Evolutionary conservation across 73 alveolate species (phyloP).

Genomic region (Paraurostyla sp.): DNA sequence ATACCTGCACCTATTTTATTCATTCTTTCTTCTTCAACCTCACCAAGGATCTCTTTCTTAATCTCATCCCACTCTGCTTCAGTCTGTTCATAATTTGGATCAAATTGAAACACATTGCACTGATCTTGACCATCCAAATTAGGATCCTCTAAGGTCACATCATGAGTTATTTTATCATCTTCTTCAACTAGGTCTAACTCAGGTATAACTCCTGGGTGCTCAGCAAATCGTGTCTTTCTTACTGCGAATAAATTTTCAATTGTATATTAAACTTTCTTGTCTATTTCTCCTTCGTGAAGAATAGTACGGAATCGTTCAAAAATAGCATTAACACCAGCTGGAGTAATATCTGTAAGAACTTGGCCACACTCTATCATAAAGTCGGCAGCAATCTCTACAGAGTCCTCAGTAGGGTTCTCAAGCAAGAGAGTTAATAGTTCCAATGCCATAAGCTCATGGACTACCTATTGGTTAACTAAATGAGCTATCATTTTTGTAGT

Average conservation of each 20-base stretch:
- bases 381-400: slow-evolving; percentile 95
- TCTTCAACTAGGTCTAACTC: slow-evolving; percentile 99
- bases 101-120: slow-evolving; percentile 96
- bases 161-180: slow-evolving; percentile 98
- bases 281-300: slow-evolving; percentile 88
- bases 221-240: slow-evolving; percentile 93
- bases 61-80: slow-evolving; percentile 96
- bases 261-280: slow-evolving; percentile 96
- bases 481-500: slow-evolving; percentile 99
- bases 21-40: slow-evolving; percentile 85
- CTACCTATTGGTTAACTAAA: slow-evolving; percentile 97
- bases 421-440: slow-evolving; percentile 94
- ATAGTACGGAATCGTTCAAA: slow-evolving; percentile 96
- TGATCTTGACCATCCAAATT: slow-evolving; percentile 92
- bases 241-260: slow-evolving; percentile 97
- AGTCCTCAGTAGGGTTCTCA: slow-evolving; percentile 96
- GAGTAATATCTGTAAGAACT: slow-evolving; percentile 95
- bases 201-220: slow-evolving; percentile 93
- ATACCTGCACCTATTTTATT: slow-evolving; percentile 72
- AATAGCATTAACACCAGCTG: slow-evolving; percentile 93
- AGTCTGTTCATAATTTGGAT: slow-evolving; percentile 92
- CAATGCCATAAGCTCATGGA: slow-evolving; percentile 95
- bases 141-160: slow-evolving; percentile 92
- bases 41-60: slow-evolving; percentile 97
- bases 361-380: slow-evolving; percentile 98